A percentile compares a stretch with the other conserved stretches of the same genome.
These are phyloP conservation scores for Climacium dendroides DNA, from an alignment of 225 moss, liverwort and hornwort genomes.

Conservation along the genomic window DNA sequence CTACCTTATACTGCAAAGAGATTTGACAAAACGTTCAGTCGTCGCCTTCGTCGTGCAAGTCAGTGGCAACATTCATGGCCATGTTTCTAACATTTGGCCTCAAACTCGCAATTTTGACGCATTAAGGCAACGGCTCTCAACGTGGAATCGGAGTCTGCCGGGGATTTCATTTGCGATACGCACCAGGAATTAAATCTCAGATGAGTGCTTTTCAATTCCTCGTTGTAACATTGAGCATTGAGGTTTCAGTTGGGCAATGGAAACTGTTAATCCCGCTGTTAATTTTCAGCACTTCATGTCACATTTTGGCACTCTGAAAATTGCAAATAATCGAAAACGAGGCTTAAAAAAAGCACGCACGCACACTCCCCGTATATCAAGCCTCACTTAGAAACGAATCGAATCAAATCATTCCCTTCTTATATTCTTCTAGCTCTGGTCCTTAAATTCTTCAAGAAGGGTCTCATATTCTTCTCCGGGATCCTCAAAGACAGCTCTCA, in stretches of 20 bases:
- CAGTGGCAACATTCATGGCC: background rate
- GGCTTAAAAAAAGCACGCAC: background rate
- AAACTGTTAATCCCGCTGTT: too few species aligned
- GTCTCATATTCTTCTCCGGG: too few species aligned
- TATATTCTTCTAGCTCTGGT: background rate
- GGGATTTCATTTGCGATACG: background rate
- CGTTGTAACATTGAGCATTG: background rate
- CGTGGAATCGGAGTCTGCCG: background rate
- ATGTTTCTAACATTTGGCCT: background rate
- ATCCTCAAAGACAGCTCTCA: background rate
- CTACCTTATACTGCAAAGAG: background rate
- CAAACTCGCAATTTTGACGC: background rate
- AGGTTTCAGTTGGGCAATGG: background rate
- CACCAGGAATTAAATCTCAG: background rate
- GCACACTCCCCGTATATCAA: background rate
- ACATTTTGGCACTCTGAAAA: background rate
- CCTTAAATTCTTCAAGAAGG: background rate
- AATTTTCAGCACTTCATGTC: background rate
- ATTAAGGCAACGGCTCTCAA: background rate
- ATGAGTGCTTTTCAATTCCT: too few species aligned
- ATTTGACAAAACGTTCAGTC: too few species aligned
- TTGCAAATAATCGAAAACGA: background rate
- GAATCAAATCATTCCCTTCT: too few species aligned
- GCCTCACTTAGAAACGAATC: background rate
- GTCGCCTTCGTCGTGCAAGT: too few species aligned